Percentiles rank a stretch among this genome's conserved stretches.
Conservation (phyloP, 495 filamentous ascomycete species). For the Darksidea phi region DNA sequence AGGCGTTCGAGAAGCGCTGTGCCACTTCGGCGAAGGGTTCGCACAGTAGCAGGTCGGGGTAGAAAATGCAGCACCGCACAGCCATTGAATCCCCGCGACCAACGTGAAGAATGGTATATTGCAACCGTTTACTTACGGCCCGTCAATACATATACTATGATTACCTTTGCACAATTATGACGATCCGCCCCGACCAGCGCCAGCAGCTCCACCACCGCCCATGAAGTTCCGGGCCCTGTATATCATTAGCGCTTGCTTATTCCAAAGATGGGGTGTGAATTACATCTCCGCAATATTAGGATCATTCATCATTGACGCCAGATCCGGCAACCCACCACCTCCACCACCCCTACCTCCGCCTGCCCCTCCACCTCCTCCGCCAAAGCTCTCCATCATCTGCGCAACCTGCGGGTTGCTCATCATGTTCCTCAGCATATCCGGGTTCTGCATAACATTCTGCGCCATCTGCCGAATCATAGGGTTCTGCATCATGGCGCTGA, state of each 20-base stretch:
- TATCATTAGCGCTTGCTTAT: slow-evolving; percentile 1
- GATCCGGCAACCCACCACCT: slow-evolving; percentile 76
- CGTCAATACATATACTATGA: too few species aligned
- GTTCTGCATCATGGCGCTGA: slow-evolving; percentile 86
- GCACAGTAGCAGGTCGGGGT: too few species aligned
- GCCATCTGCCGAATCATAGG: slow-evolving; percentile 97
- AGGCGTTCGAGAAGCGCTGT: too few species aligned
- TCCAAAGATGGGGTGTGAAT: slow-evolving; percentile 46
- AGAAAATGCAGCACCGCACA: too few species aligned
- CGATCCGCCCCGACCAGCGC: slow-evolving; percentile 26
- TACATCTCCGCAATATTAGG: slow-evolving; percentile 90
- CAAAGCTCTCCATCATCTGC: slow-evolving; percentile 73
- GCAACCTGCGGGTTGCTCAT: slow-evolving; percentile 91
- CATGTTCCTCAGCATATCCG: slow-evolving; percentile 79
- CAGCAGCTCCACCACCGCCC: slow-evolving; percentile 41
- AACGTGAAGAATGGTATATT: not conserved
- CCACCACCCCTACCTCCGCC: slow-evolving; percentile 52
- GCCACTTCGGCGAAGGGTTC: too few species aligned
- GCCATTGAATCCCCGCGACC: too few species aligned
- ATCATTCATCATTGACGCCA: slow-evolving; percentile 80
- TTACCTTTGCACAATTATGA: not conserved
- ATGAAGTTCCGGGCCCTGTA: slow-evolving; percentile 45
- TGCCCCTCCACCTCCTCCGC: slow-evolving; percentile 44
- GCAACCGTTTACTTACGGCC: too few species aligned
- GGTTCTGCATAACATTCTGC: slow-evolving; percentile 94